Percentiles rank a stretch among this genome's conserved stretches.
Evolutionary conservation across 2,329 filamentous ascomycete genomes (phyloP).

Genomic region (Penicillium sp.): DNA sequence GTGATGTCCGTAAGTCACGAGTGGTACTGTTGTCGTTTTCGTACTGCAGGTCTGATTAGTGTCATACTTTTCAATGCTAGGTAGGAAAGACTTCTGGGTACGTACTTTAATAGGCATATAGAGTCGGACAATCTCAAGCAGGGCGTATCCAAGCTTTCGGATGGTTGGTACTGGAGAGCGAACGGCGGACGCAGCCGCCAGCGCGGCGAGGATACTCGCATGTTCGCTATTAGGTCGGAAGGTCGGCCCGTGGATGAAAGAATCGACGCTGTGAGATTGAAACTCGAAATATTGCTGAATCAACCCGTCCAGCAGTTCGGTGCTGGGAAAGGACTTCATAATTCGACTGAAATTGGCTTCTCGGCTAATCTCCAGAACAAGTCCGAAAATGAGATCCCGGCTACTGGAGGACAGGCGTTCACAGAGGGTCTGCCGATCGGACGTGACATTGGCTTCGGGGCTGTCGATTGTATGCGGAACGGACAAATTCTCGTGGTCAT

Average conservation of each 20-base stretch:
- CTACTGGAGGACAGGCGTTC: constrained; percentile 33
- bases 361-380: constrained; percentile 62
- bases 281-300: constrained; percentile 42
- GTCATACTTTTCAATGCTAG: neutral
- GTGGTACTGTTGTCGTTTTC: constrained; percentile 52
- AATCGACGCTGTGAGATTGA: constrained; percentile 36
- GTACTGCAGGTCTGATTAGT: constrained; percentile 17
- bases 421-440: constrained; percentile 23
- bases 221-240: constrained; percentile 40
- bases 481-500: constrained; percentile 30
- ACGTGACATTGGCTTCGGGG: constrained; percentile 15
- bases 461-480: constrained; percentile 29
- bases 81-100: neutral
- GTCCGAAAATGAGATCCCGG: constrained; percentile 64
- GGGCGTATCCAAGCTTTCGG: constrained; percentile 44
- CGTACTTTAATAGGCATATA: constrained; percentile 60
- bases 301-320: constrained; percentile 42
- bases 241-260: constrained; percentile 46
- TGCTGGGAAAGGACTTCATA: constrained; percentile 46
- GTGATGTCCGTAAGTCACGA: constrained; percentile 54
- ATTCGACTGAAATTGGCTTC: constrained; percentile 56
- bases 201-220: constrained; percentile 40
- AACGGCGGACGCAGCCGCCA: constrained; percentile 42
- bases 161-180: constrained; percentile 41
- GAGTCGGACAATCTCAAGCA: constrained; percentile 43